Evolutionary conservation across 2,329 filamentous ascomycete genomes (phyloP).

Genomic region (Phialophora expanda): DNA sequence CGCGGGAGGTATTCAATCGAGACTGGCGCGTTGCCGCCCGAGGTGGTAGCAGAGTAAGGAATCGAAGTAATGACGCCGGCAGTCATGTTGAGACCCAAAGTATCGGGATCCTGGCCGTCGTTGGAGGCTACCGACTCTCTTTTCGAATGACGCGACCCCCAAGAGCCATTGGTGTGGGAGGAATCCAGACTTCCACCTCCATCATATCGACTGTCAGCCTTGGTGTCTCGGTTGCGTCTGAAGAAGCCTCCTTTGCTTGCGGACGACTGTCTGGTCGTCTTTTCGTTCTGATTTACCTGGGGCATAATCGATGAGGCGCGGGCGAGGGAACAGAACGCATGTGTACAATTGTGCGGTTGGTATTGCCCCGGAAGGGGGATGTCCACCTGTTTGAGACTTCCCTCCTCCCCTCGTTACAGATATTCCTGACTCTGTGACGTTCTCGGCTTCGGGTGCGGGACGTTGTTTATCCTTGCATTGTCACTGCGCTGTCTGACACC

Average conservation of each 20-base stretch:
- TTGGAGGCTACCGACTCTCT: slow-evolving; percentile 74
- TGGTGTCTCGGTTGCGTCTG: slow-evolving; percentile 81
- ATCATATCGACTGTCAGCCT: slow-evolving; percentile 66
- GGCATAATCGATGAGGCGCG: slow-evolving; percentile 49
- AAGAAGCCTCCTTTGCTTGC: slow-evolving; percentile 85
- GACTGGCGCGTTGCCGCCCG: slow-evolving; percentile 72
- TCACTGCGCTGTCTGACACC: slow-evolving; percentile 20
- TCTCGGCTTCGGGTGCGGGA: slow-evolving; percentile 21
- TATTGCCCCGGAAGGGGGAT: slow-evolving; percentile 26
- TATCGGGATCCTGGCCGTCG: slow-evolving; percentile 67
- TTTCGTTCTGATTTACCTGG: slow-evolving; percentile 66
- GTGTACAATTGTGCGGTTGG: slow-evolving; percentile 25
- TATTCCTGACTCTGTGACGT: slow-evolving; percentile 22
- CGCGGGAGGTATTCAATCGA: slow-evolving; percentile 74
- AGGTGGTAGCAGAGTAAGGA: slow-evolving; percentile 73
- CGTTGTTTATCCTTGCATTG: slow-evolving; percentile 32
- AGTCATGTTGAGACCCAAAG: slow-evolving; percentile 70
- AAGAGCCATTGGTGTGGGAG: slow-evolving; percentile 64
- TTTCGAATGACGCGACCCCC: slow-evolving; percentile 73
- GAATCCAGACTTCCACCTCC: slow-evolving; percentile 47
- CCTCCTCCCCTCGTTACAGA: slow-evolving; percentile 25
- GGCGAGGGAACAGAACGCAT: slow-evolving; percentile 29
- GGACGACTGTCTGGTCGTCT: slow-evolving; percentile 82
- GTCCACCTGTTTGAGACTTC: slow-evolving; percentile 28
- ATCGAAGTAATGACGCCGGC: slow-evolving; percentile 86